Base-by-base conservation (phyloP, 129 eudicot genomes). In the Scalesia atractyloides region DNA sequence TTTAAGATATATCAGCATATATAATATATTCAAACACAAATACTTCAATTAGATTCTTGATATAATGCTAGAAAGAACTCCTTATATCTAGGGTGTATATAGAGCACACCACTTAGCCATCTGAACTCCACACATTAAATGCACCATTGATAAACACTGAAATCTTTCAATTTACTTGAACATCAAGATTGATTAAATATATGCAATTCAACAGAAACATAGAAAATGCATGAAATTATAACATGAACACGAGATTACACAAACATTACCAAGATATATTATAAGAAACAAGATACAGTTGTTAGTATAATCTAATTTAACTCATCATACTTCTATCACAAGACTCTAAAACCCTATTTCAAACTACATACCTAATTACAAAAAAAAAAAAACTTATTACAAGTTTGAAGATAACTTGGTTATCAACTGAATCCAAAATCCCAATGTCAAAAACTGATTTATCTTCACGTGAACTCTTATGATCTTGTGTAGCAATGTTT, bases 361-460 rank as follows among this genome's bases (percentile, higher is more conserved):
- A 66, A 58, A 66, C 72, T 74, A 57, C 82, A 76, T 62, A 75
- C 85, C 53, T 73, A 82, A 77, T 72, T 67, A 69, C 64, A 78
- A 73, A 72, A 33, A 54, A 72, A 33, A 54, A 2, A 47, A 73
- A 73, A 63, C 72, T 12, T 30, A 82, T 84, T 77, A 87, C 89
- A 62, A 85, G 69, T 70, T 82, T 84, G 77, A 91, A 91, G 13
- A 88, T 57, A 36, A 91, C 73, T 78, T 86, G 87, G 79, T 76
- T 86, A 70, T 91, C 97, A 58, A 88, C 97, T 50, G 34, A 83
- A 62, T 80, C 90, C 75, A 86, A 60, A 39, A 91, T 80, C 68
- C 91, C 85, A 74, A 48, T 61, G 50, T 77, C 84, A 34, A 73
- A 70, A 59, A 68, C 83, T 69, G 83, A 81, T 14, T n/a, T 22